These are phyloP conservation scores for Penicillium flavigenum DNA, from an alignment of 495 filamentous ascomycete species.

Conservation along the genomic window DNA sequence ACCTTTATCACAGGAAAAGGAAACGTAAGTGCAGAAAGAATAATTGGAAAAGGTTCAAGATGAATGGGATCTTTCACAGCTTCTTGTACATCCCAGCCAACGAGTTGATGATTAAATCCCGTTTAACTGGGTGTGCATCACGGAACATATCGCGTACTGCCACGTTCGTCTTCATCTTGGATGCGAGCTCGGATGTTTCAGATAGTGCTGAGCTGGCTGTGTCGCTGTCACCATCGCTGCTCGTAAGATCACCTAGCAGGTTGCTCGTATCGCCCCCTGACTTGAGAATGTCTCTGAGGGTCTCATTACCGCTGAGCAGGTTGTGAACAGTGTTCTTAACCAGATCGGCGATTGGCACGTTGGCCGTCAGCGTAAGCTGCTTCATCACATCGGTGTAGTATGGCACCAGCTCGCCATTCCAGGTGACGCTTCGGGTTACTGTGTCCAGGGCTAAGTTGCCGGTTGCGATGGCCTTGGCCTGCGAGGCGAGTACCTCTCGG, in stretches of 20 bases:
- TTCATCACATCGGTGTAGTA: conserved; percentile 46
- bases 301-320: conserved; percentile 16
- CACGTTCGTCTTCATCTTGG: conserved; percentile 14
- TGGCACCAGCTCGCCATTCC: conserved; percentile 36
- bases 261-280: conserved; percentile 1
- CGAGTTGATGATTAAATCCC: conserved; percentile 2
- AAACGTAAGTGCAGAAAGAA: neutral
- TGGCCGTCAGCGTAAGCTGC: conserved; percentile 33
- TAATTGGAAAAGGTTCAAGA: neutral
- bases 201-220: conserved; percentile 12
- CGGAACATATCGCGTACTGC: conserved; percentile 7
- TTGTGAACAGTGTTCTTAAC: conserved; percentile 38
- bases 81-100: conserved; percentile 5
- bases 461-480: conserved; percentile 29
- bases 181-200: neutral
- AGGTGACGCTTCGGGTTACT: conserved; percentile 32
- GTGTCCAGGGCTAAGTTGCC: conserved; percentile 37
- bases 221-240: neutral
- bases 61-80: neutral
- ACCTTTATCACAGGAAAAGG: neutral
- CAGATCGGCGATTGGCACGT: conserved; percentile 29
- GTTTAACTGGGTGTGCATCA: neutral
- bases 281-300: neutral
- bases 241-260: conserved; percentile 2
- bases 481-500: conserved; percentile 26